phyloP scores from a whole-genome alignment of 768 basidiomycete species.

The Cubamyces sp. region DNA sequence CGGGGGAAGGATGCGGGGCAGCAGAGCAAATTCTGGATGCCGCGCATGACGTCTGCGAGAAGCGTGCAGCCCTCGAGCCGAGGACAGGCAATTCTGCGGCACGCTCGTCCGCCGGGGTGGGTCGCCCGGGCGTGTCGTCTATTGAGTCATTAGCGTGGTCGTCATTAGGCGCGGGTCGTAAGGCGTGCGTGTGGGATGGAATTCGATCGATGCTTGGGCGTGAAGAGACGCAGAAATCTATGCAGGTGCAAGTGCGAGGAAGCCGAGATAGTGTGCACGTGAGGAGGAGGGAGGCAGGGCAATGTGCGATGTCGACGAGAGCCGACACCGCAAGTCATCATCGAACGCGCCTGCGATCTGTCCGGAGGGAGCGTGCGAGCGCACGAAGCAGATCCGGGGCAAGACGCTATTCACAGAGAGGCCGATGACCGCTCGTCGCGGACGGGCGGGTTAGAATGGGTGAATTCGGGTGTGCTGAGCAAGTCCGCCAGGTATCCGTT shows the following conservation, averaged over 20 bases:
- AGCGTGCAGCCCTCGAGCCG: not conserved
- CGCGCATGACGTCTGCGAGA: constrained; percentile 3
- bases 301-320: not conserved
- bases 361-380: not conserved
- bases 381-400: not conserved
- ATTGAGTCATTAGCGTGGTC: constrained; percentile 17
- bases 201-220: not conserved
- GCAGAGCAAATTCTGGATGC: not conserved
- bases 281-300: not conserved
- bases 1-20: too few relatives aligned
- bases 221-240: constrained; percentile 14
- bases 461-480: not conserved
- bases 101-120: not conserved
- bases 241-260: constrained; percentile 1
- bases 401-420: not conserved
- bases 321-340: constrained; percentile 1
- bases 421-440: not conserved
- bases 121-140: constrained; percentile 18
- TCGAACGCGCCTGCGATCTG: constrained; percentile 13
- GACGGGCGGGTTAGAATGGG: not conserved
- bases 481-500: not conserved
- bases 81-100: too few relatives aligned
- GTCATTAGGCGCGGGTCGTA: constrained; percentile 22
- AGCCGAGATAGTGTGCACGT: not conserved
- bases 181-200: constrained; percentile 5